Base-by-base conservation (phyloP, 2,329 filamentous ascomycete genomes). In the Pseudogymnoascus sp. region DNA sequence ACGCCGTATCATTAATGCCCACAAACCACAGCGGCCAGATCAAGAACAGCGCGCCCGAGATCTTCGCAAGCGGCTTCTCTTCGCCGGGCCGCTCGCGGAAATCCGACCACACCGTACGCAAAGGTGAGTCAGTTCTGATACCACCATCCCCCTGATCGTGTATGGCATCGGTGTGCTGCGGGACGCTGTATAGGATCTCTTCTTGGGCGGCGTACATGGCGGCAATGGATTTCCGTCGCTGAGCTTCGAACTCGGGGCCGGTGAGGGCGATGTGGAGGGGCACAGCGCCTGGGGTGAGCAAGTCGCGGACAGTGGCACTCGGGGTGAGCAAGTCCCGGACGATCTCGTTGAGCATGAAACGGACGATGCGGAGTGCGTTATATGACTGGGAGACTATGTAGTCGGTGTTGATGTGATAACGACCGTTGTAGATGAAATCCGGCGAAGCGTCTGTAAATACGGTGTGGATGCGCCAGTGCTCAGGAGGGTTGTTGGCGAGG, bases 11-110 rank as follows among this genome's bases (percentile, higher is more conserved):
- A 34, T 69, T 61, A 3, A 67, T 63, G 0, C 69, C 72, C 13
- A 64, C 70, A 39, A 72, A 65, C 61, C 66, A 73, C 6, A 73
- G 61, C 1, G 71, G 71, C 72, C 72, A 73, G 3, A 73, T 66
- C 0, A 73, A 34, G 25, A 72, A 72, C 23, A 68, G 64, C 2
- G 67, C 69, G 6, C 67, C 67, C 1, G 67, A 68, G 68, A 67
- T 6, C 65, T 68, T 51, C 14, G 45, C 45, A 51, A 51, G 45
- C 45, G 45, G 45, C 14, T 14, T 14, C 14, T 51, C 23, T 10
- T 28, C 23, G 0, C 10, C 14, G 6, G 45, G 45, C n/a, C 10
- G 14, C 7, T 51, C 45, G 13, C 45, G 45, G 45, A 51, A 51
- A 28, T 51, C 45, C 7, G 23, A 28, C 45, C 45, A 51, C 14